phyloP scores from a whole-genome alignment of 352 stramenopile species.

The Aphanomyces invadans region DNA sequence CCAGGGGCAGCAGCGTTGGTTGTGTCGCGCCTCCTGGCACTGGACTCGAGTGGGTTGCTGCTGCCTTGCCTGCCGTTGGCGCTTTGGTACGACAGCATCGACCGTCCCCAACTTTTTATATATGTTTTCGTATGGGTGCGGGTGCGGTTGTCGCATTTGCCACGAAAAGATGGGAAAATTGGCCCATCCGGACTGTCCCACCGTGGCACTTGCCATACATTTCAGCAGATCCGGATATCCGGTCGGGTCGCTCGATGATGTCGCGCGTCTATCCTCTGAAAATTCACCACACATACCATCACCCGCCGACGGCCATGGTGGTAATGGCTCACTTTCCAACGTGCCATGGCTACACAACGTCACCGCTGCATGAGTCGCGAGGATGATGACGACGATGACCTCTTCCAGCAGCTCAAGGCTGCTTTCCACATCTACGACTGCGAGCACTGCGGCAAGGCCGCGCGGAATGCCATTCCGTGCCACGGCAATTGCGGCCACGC shows the following conservation, averaged over 20 bases:
- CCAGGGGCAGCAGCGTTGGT: too few relatives aligned
- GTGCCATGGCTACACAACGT: neutral
- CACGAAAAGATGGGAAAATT: too few relatives aligned
- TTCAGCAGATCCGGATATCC: too few relatives aligned
- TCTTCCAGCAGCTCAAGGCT: slow-evolving; percentile 1
- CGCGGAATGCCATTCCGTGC: neutral
- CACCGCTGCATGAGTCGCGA: neutral
- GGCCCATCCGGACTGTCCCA: too few relatives aligned
- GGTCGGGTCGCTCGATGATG: neutral
- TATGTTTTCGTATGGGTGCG: neutral
- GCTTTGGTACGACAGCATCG: neutral
- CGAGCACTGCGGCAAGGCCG: neutral
- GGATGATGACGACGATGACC: neutral
- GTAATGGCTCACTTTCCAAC: neutral
- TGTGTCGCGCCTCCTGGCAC: too few relatives aligned
- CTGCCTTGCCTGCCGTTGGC: too few relatives aligned
- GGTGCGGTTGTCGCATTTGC: too few relatives aligned
- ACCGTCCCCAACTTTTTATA: neutral
- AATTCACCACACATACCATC: neutral
- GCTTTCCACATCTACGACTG: neutral
- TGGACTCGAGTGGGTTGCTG: too few relatives aligned
- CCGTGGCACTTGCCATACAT: too few relatives aligned
- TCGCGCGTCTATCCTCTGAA: neutral
- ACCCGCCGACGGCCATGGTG: neutral
- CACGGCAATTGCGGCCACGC: neutral